A percentile compares a stretch with the other conserved stretches of the same genome.
These are phyloP conservation scores for Parafenestella ontariensis DNA, from an alignment of 2,329 filamentous ascomycete genomes.

Conservation along the genomic window DNA sequence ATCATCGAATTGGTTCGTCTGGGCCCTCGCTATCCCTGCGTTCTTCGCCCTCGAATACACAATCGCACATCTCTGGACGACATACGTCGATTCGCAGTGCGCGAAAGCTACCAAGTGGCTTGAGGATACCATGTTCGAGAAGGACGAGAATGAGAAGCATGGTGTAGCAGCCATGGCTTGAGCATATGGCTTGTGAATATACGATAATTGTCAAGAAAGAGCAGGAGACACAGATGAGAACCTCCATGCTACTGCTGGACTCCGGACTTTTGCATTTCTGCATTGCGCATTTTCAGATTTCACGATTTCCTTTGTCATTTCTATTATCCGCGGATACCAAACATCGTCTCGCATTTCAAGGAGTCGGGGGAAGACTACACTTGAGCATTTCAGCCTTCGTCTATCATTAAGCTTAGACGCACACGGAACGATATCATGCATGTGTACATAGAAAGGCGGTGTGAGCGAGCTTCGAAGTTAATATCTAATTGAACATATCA, in stretches of 20 bases:
- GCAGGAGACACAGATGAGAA: background rate
- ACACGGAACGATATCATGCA: background rate
- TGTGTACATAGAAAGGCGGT: background rate
- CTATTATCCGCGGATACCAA: constrained; percentile 2
- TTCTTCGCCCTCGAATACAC: constrained; percentile 58
- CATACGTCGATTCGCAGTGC: constrained; percentile 60
- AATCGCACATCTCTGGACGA: constrained; percentile 59
- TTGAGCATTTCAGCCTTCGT: background rate
- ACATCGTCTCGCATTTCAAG: constrained; percentile 2
- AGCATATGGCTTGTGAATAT: background rate
- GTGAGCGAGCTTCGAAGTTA: background rate
- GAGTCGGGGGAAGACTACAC: background rate
- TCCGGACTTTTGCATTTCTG: background rate
- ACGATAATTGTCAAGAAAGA: background rate
- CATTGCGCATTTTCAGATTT: background rate
- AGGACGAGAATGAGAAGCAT: constrained; percentile 50
- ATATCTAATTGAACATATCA: background rate
- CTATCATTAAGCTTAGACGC: background rate
- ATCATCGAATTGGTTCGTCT: constrained; percentile 47
- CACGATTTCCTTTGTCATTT: constrained; percentile 1
- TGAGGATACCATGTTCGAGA: constrained; percentile 57
- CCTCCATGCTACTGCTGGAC: background rate
- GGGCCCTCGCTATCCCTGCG: constrained; percentile 54
- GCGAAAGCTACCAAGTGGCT: constrained; percentile 57
- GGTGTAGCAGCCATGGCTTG: constrained; percentile 36